Conservation (phyloP, 495 filamentous ascomycete genomes). For the Tuber melanosporum region DNA sequence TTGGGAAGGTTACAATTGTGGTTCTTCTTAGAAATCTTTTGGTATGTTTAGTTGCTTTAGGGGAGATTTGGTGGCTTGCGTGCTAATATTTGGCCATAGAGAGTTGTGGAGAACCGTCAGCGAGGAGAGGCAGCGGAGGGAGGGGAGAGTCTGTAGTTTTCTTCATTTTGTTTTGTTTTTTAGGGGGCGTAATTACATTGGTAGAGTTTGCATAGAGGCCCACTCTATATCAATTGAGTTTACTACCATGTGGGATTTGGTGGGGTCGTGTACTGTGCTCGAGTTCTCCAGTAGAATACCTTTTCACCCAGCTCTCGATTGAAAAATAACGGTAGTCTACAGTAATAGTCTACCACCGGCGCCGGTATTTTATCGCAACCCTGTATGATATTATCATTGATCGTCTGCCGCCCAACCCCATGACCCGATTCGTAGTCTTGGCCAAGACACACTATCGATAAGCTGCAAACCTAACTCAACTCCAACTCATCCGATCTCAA, state of each 20-base stretch:
- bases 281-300: neutral
- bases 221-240: neutral
- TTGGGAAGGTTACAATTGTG: conserved; percentile 95
- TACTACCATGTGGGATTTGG: neutral
- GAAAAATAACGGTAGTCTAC: too few species aligned
- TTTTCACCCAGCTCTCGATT: too few species aligned
- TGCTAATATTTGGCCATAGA: conserved; percentile 9
- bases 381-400: too few species aligned
- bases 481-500: neutral
- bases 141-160: neutral
- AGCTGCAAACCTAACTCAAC: neutral
- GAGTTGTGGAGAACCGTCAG: conserved; percentile 27
- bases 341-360: too few species aligned
- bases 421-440: neutral
- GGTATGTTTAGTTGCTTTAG: conserved; percentile 49
- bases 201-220: neutral
- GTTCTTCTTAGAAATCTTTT: conserved; percentile 82
- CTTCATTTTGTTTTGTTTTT: neutral
- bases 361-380: too few species aligned
- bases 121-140: neutral
- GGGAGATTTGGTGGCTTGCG: neutral
- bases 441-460: neutral
- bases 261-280: neutral
- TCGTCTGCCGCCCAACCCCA: too few species aligned
- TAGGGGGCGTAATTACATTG: neutral